phyloP scores from a whole-genome alignment of 2,329 filamentous ascomycete species.

The Cordyceps pruinosa region DNA sequence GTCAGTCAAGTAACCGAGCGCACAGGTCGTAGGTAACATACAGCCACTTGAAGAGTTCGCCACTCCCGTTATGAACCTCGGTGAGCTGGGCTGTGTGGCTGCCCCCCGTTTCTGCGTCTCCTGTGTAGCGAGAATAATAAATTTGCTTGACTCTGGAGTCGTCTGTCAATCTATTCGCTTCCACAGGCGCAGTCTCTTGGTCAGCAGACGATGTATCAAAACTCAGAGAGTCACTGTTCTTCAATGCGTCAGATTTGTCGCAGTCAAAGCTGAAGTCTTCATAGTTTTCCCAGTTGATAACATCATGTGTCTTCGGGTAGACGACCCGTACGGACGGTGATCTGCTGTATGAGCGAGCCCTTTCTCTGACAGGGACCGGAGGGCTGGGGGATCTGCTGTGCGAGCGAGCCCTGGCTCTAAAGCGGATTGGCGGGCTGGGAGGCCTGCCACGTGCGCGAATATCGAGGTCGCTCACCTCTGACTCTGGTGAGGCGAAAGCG shows the following conservation, averaged over 20 bases:
- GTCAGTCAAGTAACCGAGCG: constrained; percentile 13
- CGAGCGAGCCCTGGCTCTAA: background rate
- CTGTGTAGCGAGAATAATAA: constrained; percentile 31
- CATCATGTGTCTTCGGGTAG: background rate
- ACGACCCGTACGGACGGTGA: background rate
- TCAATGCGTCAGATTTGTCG: constrained; percentile 18
- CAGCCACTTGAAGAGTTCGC: constrained; percentile 37
- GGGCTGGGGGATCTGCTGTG: background rate
- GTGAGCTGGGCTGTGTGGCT: constrained; percentile 30
- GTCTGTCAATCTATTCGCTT: constrained; percentile 10
- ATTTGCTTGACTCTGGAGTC: constrained; percentile 21
- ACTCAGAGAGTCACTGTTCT: constrained; percentile 23
- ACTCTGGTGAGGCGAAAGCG: background rate
- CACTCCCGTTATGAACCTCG: constrained; percentile 27
- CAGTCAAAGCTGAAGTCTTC: constrained; percentile 11
- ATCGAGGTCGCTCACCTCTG: background rate
- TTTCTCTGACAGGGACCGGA: background rate
- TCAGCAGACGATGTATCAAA: constrained; percentile 23
- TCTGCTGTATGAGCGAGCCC: background rate
- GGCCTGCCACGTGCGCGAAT: background rate
- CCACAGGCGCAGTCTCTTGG: constrained; percentile 15
- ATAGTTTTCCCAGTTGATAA: constrained; percentile 1
- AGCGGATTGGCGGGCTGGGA: background rate
- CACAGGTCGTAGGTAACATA: constrained; percentile 15
- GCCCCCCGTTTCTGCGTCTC: constrained; percentile 30